Evolutionary conservation across 768 basidiomycete genomes (phyloP), one percentile per base, ranked within the genome.

Genomic region (Mycena epipterygia): DNA sequence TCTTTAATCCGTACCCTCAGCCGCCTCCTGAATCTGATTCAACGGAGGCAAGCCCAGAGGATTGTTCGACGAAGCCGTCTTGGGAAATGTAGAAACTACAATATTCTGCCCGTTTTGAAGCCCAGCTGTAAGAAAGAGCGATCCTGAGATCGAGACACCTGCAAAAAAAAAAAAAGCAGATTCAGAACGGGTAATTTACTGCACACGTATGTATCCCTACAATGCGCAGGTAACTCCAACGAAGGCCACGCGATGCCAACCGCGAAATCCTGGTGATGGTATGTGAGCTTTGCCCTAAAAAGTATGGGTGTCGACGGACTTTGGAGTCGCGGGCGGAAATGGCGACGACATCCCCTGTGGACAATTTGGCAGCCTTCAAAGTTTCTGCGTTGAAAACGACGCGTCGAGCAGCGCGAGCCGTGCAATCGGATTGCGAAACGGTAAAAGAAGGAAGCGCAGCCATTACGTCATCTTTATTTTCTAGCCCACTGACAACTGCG

Each of bases 191-290:
- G 2, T 25, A 16, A 48, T 25, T 48, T 48, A 3, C 30, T 29
- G 63, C 46, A 61, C n/a, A n/a, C n/a, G n/a, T 58, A 37, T 41
- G 63, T 13, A 63, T 68, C 85, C 90, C 76, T 78, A 92, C 94
- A 82, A 69, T 89, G 87, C 59, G 84, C 85, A 30, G 89, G 77
- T 63, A 91, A 62, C 11, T 93, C 91, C 51, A 86, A 75, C 42
- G 91, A 92, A n/a, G 93, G 93, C 94, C 94, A 95, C 74, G 88
- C 86, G 52, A 90, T 81, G 7, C 94, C 94, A 61, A 94, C 83
- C 16, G 90, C 88, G 78, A 91, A 90, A 49, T 84, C 80, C 91
- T 92, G 76, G 61, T 56, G 49, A n/a, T 41, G 58, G 57, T 55
- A 58, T 33, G 30, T 42, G 27, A 33, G 25, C 21, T 23, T 39